These are phyloP conservation scores for Boletellus emodensis DNA, from an alignment of 768 basidiomycete species.

Conservation along the genomic window DNA sequence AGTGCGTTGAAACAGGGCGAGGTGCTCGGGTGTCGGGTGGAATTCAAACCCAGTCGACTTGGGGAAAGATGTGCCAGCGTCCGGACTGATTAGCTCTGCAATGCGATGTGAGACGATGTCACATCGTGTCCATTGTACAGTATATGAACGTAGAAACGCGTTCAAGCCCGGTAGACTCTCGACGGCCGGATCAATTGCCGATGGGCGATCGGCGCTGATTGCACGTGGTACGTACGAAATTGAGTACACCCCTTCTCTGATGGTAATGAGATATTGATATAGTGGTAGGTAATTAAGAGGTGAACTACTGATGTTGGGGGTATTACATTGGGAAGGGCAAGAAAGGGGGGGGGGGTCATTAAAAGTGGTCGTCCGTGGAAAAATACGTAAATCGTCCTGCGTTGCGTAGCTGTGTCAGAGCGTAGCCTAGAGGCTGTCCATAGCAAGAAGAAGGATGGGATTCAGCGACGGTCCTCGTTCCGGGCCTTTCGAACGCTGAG, in stretches of 20 bases:
- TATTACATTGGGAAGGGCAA: slow-evolving; percentile 16
- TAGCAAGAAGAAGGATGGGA: background rate
- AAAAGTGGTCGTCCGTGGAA: slow-evolving; percentile 17
- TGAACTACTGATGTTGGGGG: slow-evolving; percentile 15
- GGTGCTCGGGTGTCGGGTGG: background rate
- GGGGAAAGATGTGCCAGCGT: slow-evolving; percentile 11
- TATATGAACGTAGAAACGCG: slow-evolving; percentile 17
- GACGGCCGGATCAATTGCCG: slow-evolving; percentile 17
- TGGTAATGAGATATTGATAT: slow-evolving; percentile 13
- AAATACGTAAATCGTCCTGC: slow-evolving; percentile 24
- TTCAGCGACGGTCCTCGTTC: slow-evolving; percentile 38
- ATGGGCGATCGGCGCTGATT: slow-evolving; percentile 5
- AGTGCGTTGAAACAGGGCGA: slow-evolving; percentile 24
- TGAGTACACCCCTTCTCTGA: slow-evolving; percentile 17
- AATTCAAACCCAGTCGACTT: slow-evolving; percentile 21
- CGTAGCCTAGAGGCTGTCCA: background rate
- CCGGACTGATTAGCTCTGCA: slow-evolving; percentile 25
- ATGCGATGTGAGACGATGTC: slow-evolving; percentile 10
- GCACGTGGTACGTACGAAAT: slow-evolving; percentile 13
- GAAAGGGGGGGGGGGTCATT: slow-evolving; percentile 12
- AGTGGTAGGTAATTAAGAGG: slow-evolving; percentile 21
- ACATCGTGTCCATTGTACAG: background rate
- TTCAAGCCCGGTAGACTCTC: slow-evolving; percentile 13
- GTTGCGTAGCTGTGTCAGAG: slow-evolving; percentile 12
- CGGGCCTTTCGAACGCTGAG: slow-evolving; percentile 35